These are phyloP conservation scores for Coemansia reversa DNA, from an alignment of 192 early-diverging fungal species.

Conservation along the genomic window DNA sequence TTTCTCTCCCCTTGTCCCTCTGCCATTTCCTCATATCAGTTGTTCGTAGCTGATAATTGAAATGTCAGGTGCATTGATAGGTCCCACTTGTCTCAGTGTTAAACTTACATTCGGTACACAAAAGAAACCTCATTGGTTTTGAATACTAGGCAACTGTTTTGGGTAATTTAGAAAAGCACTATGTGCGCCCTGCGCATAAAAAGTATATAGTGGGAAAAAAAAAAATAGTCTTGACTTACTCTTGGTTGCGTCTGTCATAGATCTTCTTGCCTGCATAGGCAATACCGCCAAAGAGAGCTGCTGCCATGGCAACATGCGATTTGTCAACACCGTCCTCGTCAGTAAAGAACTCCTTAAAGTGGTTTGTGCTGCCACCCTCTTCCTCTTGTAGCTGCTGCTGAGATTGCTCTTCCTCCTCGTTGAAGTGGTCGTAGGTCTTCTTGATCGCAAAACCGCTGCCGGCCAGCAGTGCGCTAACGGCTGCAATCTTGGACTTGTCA, in stretches of 20 bases:
- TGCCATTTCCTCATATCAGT: background rate
- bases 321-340: constrained; percentile 37
- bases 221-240: constrained; percentile 5
- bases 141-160: background rate
- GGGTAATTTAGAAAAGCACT: background rate
- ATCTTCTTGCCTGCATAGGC: constrained; percentile 22
- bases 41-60: background rate
- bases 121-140: no score
- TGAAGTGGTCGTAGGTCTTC: constrained; percentile 18
- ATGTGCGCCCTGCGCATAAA: background rate
- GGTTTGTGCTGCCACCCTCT: constrained; percentile 9
- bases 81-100: background rate
- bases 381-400: constrained; percentile 9
- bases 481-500: constrained; percentile 26
- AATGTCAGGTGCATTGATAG: background rate
- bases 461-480: background rate
- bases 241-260: constrained; percentile 28
- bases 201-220: background rate
- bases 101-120: background rate
- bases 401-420: constrained; percentile 14
- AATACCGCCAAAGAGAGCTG: constrained; percentile 13
- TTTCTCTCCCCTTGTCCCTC: background rate
- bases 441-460: constrained; percentile 16
- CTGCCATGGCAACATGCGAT: constrained; percentile 23
- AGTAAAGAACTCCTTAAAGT: constrained; percentile 21